Evolutionary conservation across 2,329 filamentous ascomycete species (phyloP), one percentile per base, ranked within the genome.

Genomic region (Pseudofabraea citricarpa): DNA sequence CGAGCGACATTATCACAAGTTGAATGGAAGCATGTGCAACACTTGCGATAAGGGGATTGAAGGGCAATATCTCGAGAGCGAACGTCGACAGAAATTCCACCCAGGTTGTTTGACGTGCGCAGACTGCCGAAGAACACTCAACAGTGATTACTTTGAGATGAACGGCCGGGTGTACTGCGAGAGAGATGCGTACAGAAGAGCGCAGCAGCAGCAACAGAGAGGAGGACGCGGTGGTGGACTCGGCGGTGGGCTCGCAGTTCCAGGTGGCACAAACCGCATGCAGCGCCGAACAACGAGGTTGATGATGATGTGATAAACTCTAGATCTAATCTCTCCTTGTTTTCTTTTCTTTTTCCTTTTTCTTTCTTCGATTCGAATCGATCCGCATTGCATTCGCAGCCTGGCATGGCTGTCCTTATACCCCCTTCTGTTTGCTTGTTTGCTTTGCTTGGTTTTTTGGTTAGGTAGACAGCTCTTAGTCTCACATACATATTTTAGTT

Each of bases 141-240:
- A 78, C 16, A 84, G 91, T 35, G 91, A 93, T 49, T 97, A 97
- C 63, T 96, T 93, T 57, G 90, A 97, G 63, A 84, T 95, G 53
- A 81, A 79, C 31, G 87, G 87, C 19, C 74, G 71, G 35, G 80
- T 86, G 0, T 95, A 86, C 61, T 98, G 91, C 64, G 91, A 97
- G 64, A 79, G 83, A 35, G 90, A 97, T 61, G 90, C 90, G 4
- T 83, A 56, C 37, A 47, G 53, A 21, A 48, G 56, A 23, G 49
- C 60, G 2, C 59, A 61, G 26, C 46, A 53, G 38, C 44, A 44
- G 10, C 44, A 51, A 16, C 51, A 51, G 32, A 37, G 53, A 1
- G 53, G 51, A 26, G 23, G 23, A 39, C 38, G 50, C 35, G 44
- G 44, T 39, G 43, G 50, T 36, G 22, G 29, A 27, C 22, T 39